A percentile compares a stretch with the other conserved stretches of the same genome.
Evolutionary conservation across 2,329 filamentous ascomycete genomes (phyloP).

Genomic region (Trichoderma cornu-damae): DNA sequence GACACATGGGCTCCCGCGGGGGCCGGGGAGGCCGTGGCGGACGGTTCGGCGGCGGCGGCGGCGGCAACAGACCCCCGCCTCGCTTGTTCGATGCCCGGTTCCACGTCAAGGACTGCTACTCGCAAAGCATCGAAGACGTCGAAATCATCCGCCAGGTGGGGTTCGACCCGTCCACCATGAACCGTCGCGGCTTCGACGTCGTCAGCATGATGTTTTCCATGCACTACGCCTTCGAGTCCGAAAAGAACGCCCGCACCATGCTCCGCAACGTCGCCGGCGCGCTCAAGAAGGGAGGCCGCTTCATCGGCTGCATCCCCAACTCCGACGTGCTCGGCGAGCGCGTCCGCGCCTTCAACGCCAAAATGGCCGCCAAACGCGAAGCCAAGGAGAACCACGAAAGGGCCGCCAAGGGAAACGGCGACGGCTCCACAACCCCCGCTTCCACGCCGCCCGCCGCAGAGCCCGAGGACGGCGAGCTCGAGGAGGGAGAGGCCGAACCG

Average conservation of each 20-base stretch:
- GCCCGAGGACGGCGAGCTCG: conserved; percentile 42
- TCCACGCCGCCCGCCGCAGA: conserved; percentile 28
- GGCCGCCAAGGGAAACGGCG: conserved; percentile 20
- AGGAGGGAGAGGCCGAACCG: conserved; percentile 58
- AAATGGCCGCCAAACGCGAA: conserved; percentile 37
- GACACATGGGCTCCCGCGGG: conserved; percentile 60
- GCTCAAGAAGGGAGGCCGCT: conserved; percentile 87
- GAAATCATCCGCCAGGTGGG: conserved; percentile 80
- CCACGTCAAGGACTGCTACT: conserved; percentile 87
- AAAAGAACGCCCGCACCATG: conserved; percentile 87
- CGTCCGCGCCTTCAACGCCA: conserved; percentile 71
- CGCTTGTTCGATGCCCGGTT: conserved; percentile 81
- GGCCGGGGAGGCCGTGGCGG: conserved; percentile 52
- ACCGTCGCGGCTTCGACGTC: conserved; percentile 83
- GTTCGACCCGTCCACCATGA: conserved; percentile 70
- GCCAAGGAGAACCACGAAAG: conserved; percentile 30
- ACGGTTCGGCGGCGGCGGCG: no score
- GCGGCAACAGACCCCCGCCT: conserved; percentile 43
- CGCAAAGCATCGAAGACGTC: conserved; percentile 74
- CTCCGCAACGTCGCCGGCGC: conserved; percentile 84
- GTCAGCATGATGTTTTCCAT: conserved; percentile 99
- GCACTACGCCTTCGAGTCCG: conserved; percentile 95
- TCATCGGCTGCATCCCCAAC: conserved; percentile 95
- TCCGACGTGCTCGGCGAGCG: conserved; percentile 80
- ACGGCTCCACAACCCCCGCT: conserved; percentile 25